phyloP scores from a whole-genome alignment of 306 rosid genomes.

The Pueraria montana region DNA sequence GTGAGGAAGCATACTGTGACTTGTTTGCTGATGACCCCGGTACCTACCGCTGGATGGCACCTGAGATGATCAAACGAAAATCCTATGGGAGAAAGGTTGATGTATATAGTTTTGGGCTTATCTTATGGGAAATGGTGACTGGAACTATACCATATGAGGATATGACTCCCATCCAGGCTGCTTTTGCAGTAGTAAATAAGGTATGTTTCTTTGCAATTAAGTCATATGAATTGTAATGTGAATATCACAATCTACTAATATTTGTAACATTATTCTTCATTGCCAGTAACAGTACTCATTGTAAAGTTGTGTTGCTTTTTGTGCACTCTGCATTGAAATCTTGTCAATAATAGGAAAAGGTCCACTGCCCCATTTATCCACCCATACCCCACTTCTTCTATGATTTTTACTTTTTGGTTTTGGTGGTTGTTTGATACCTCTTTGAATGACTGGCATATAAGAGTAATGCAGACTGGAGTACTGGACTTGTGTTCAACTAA shows the following conservation, averaged over 20 bases:
- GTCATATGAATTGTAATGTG: slow-evolving; percentile 6
- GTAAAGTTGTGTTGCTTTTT: slow-evolving; percentile 6
- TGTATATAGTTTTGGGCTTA: slow-evolving; percentile 92
- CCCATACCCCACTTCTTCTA: neutral
- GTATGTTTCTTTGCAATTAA: slow-evolving; percentile 54
- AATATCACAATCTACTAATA: slow-evolving; percentile 13
- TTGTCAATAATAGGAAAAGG: slow-evolving; percentile 11
- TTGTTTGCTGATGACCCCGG: slow-evolving; percentile 90
- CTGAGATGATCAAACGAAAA: slow-evolving; percentile 95
- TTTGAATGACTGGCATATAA: slow-evolving; percentile 16
- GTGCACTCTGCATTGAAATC: neutral
- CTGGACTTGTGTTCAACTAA: neutral
- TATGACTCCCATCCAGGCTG: slow-evolving; percentile 98
- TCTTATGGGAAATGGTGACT: slow-evolving; percentile 91
- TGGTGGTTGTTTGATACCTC: slow-evolving; percentile 3
- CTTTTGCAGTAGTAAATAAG: slow-evolving; percentile 95
- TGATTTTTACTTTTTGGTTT: slow-evolving; percentile 3
- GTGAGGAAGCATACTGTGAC: slow-evolving; percentile 84
- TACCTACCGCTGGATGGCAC: slow-evolving; percentile 99
- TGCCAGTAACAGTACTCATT: neutral
- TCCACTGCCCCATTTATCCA: neutral
- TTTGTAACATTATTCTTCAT: neutral
- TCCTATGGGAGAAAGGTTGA: slow-evolving; percentile 88
- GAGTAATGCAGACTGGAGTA: slow-evolving; percentile 6
- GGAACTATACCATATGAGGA: slow-evolving; percentile 90